Evolutionary conservation across 208 protist genomes (phyloP), one percentile per base, ranked within the genome.

Genomic region (Herpetomonas tarakana): DNA sequence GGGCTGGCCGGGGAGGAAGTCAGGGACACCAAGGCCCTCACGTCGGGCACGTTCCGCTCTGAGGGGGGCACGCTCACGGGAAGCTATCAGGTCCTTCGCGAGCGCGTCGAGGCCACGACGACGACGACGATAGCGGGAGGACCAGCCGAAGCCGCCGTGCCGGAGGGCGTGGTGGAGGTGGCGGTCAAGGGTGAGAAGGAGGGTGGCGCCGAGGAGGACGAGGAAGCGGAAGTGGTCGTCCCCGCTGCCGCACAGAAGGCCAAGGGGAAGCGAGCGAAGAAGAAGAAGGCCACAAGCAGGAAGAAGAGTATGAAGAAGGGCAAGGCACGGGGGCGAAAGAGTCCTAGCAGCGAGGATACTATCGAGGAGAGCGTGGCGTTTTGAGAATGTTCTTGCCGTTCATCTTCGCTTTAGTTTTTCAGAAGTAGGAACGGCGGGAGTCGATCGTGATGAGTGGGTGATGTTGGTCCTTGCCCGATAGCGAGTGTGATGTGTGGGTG

Each of bases 241-340:
- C 12, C 44, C 16, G 22, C 44, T 9, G 53, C 26, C 21, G 47
- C 25, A 14, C 26, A 49, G 28, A 31, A 45, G 38, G 50, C 30
- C 11, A 65, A 59, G 58, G 41, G 45, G 3, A 50, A 41, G 26
- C 26, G 28, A 28, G 44, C 29, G 4, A 65, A 60, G 59, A 31
- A 39, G 3, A 50, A 41, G 26, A 27, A 44, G 3, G 16, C 1
- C 3, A 51, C 12, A 3, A 31, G 19, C 4, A 47, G 27, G 26
- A 12, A 49, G 6, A 54, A 50, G 24, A 69, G 47, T 61, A 81
- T 61, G 52, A 68, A 61, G 52, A 58, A n/a, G 3, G 50, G 21
- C 14, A 71, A 61, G 58, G 69, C 52, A 41, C 75, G 63, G 63
- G 31, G 24, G 9, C 74, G 52, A 45, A 68, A 55, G 56, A 35